phyloP scores from a whole-genome alignment of 768 basidiomycete genomes.

The Collybia nuda region DNA sequence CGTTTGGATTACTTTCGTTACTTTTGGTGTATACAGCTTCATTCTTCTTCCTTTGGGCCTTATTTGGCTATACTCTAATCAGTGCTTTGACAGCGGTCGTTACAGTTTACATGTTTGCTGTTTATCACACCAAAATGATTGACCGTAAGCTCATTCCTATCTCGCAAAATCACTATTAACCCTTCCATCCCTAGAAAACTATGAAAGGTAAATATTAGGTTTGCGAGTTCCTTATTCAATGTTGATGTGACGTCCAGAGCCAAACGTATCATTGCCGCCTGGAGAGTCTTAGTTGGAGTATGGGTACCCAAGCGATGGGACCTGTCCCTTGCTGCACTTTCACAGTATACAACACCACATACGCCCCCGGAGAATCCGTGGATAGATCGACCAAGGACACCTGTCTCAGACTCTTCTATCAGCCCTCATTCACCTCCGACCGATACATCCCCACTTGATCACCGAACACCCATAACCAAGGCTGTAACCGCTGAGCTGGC shows the following conservation, averaged over 20 bases:
- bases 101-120: conserved; percentile 74
- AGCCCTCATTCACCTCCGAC: conserved; percentile 16
- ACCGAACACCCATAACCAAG: conserved; percentile 4
- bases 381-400: conserved; percentile 50
- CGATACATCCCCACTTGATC: conserved; percentile 13
- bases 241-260: conserved; percentile 48
- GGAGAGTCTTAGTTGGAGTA: conserved; percentile 94
- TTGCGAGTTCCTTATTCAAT: conserved; percentile 5
- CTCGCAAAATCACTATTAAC: conserved; percentile 10
- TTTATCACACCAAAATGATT: conserved; percentile 85
- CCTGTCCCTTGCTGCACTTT: conserved; percentile 68
- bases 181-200: conserved; percentile 52
- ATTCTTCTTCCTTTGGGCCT: conserved; percentile 85
- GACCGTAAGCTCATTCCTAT: conserved; percentile 58
- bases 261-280: conserved; percentile 88
- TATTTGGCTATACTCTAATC: conserved; percentile 71
- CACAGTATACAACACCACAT: conserved; percentile 67
- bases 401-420: conserved; percentile 18
- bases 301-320: conserved; percentile 90
- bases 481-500: conserved; percentile 36
- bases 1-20: conserved; percentile 77
- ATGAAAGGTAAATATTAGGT: conserved; percentile 61
- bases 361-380: conserved; percentile 71
- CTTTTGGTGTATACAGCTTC: conserved; percentile 77
- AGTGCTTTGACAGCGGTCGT: conserved; percentile 73